Evolutionary conservation across 1,284 basidiomycete species (phyloP).

Genomic region (Rhizoctonia solani): DNA sequence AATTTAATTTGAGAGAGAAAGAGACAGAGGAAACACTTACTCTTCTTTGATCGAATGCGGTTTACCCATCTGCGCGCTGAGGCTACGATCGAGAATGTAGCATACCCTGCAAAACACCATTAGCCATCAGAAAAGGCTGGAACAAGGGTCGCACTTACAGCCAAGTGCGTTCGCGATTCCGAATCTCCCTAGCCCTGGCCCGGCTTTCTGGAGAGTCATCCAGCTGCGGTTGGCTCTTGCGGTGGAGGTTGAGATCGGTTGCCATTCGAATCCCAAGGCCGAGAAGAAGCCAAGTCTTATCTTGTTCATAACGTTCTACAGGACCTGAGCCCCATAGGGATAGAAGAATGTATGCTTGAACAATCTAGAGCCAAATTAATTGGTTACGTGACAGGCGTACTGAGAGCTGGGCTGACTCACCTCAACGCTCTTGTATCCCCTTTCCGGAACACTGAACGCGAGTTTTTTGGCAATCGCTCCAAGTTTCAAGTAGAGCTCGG

Average conservation of each 20-base stretch:
- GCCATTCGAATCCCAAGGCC: slow-evolving; percentile 75
- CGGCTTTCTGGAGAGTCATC: slow-evolving; percentile 75
- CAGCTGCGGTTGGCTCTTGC: slow-evolving; percentile 74
- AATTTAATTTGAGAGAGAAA: no score
- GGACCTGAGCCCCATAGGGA: slow-evolving; percentile 87
- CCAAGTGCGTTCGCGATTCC: slow-evolving; percentile 95
- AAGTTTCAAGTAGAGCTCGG: slow-evolving; percentile 81
- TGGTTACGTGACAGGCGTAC: no score
- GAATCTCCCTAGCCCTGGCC: slow-evolving; percentile 77
- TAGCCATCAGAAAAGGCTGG: neutral
- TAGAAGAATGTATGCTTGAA: slow-evolving; percentile 86
- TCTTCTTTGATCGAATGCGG: slow-evolving; percentile 84
- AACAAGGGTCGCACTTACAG: slow-evolving; percentile 48
- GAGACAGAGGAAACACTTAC: slow-evolving; percentile 56
- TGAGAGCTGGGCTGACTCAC: slow-evolving; percentile 43
- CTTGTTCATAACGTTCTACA: slow-evolving; percentile 93
- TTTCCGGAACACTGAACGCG: slow-evolving; percentile 84
- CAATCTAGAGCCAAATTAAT: slow-evolving; percentile 53
- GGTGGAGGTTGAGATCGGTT: slow-evolving; percentile 92
- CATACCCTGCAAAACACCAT: slow-evolving; percentile 57
- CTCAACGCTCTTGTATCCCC: slow-evolving; percentile 93
- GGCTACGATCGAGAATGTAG: slow-evolving; percentile 86
- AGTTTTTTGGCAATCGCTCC: slow-evolving; percentile 86
- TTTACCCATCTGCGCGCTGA: slow-evolving; percentile 92
- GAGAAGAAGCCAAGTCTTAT: slow-evolving; percentile 90